Percentiles rank a stretch among this genome's conserved stretches.
These are phyloP conservation scores for Leccinum huronense DNA, from an alignment of 1,284 basidiomycete species.

Conservation along the genomic window DNA sequence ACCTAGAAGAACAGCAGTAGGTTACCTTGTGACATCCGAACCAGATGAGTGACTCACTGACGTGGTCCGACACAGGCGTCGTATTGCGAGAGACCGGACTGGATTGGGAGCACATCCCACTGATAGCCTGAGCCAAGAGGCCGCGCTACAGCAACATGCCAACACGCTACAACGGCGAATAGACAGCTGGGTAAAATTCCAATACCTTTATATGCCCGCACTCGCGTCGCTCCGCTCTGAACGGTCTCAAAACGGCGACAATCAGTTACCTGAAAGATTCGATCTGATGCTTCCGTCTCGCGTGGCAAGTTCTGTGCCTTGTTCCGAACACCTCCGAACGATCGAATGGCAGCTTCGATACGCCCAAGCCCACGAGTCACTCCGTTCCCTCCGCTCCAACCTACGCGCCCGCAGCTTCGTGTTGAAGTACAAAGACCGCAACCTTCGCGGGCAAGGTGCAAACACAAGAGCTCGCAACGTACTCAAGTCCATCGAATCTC, in stretches of 20 bases:
- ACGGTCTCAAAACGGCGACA: background rate
- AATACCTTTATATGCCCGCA: background rate
- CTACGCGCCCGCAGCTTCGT: background rate
- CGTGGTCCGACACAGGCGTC: background rate
- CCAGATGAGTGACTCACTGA: background rate
- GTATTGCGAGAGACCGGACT: background rate
- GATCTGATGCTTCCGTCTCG: constrained; percentile 1
- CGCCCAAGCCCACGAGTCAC: constrained; percentile 1
- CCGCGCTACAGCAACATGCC: background rate
- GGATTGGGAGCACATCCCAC: background rate
- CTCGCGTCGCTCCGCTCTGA: background rate
- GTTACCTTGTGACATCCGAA: background rate
- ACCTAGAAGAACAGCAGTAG: constrained; percentile 1
- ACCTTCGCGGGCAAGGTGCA: constrained; percentile 4
- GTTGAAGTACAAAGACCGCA: constrained; percentile 9
- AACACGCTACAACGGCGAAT: background rate
- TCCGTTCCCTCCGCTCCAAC: background rate
- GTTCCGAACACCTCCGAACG: background rate
- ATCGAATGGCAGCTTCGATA: constrained; percentile 4
- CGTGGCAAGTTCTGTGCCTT: background rate
- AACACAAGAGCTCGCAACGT: constrained; percentile 1
- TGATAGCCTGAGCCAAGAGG: constrained; percentile 2
- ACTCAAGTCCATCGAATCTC: background rate
- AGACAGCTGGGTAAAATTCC: constrained; percentile 1
- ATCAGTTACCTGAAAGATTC: background rate